These are phyloP conservation scores for Geosiphon pyriformis DNA, from an alignment of 192 early-diverging fungal genomes.

Conservation along the genomic window DNA sequence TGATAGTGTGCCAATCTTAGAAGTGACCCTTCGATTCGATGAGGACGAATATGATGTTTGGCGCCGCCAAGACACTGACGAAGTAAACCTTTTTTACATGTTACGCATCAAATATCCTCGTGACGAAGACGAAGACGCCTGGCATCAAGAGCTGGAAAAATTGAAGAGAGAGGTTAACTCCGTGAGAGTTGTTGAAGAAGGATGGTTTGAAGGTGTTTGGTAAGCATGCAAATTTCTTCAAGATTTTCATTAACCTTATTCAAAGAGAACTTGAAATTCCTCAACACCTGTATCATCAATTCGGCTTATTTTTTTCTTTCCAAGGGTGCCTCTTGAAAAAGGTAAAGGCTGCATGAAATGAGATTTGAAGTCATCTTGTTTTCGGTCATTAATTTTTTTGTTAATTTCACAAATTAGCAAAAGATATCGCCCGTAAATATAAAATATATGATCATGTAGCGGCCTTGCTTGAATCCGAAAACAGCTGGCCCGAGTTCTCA, in stretches of 20 bases:
- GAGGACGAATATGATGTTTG: conserved; percentile 26
- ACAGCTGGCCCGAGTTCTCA: conserved; percentile 20
- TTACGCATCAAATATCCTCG: conserved; percentile 26
- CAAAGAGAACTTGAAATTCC: too few species aligned
- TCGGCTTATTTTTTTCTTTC: neutral
- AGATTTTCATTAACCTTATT: too few species aligned
- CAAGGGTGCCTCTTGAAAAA: conserved; percentile 19
- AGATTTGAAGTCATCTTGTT: too few species aligned
- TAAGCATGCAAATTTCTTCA: neutral
- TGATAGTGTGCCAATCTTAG: conserved; percentile 17
- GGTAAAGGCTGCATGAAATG: neutral
- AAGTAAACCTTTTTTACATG: conserved; percentile 26
- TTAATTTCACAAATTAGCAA: conserved; percentile 20
- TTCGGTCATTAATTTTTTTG: too few species aligned
- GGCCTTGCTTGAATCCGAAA: conserved; percentile 20
- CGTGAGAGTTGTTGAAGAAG: conserved; percentile 18
- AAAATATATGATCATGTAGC: conserved; percentile 23
- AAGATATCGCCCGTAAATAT: conserved; percentile 24
- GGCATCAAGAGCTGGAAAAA: conserved; percentile 21
- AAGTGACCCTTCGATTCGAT: conserved; percentile 24
- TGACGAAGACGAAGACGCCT: conserved; percentile 17
- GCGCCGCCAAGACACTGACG: conserved; percentile 24
- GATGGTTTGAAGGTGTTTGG: conserved; percentile 28
- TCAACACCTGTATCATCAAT: too few species aligned
- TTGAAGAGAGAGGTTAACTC: conserved; percentile 15